These are phyloP conservation scores for Debaryomyces sp. DNA, from an alignment of 1,139 yeast species.

Conservation along the genomic window DNA sequence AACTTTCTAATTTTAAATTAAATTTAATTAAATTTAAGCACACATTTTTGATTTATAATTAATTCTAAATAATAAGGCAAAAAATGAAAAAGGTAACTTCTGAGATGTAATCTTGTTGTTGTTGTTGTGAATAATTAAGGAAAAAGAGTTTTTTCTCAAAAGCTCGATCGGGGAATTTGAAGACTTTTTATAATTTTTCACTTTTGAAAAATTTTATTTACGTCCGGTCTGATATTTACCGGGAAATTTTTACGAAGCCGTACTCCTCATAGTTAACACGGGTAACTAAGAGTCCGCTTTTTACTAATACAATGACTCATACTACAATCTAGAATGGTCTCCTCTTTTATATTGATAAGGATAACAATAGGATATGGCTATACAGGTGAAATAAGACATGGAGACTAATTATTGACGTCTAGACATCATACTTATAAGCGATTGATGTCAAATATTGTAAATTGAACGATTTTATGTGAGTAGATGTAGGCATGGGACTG, in stretches of 20 bases:
- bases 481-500: neutral
- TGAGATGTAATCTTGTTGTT: conserved; percentile 19
- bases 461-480: neutral
- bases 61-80: conserved; percentile 14
- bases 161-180: neutral
- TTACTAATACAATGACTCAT: conserved; percentile 5
- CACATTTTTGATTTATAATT: conserved; percentile 28
- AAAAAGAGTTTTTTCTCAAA: conserved; percentile 12
- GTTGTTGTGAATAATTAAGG: conserved; percentile 12
- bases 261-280: neutral
- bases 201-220: neutral
- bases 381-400: neutral
- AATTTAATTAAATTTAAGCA: conserved; percentile 31
- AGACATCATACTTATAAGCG: neutral
- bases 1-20: conserved; percentile 7
- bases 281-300: neutral
- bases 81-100: conserved; percentile 14
- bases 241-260: neutral
- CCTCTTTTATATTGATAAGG: neutral
- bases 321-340: neutral
- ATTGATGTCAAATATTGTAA: neutral
- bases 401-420: neutral
- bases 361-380: neutral
- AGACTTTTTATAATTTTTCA: conserved; percentile 6
- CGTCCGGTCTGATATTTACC: conserved; percentile 3